Percentiles rank a stretch among this genome's conserved stretches.
phyloP scores from a whole-genome alignment of 2,329 filamentous ascomycete genomes.

The Sporothrix humicola region DNA sequence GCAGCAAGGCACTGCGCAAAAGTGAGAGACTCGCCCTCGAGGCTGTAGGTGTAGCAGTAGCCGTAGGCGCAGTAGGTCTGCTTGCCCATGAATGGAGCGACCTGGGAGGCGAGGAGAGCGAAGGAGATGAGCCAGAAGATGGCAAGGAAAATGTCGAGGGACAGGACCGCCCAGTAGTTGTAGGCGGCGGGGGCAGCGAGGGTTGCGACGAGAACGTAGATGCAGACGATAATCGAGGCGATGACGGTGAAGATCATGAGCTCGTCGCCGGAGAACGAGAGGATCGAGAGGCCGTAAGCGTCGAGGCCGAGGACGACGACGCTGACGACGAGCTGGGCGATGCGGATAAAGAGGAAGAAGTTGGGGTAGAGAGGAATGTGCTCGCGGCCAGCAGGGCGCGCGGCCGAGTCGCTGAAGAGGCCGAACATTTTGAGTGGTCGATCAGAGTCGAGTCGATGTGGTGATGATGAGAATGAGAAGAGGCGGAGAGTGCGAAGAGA shows the following conservation, averaged over 20 bases:
- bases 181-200: conserved; percentile 50
- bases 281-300: conserved; percentile 50
- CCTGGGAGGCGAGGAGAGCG: conserved; percentile 49
- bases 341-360: conserved; percentile 52
- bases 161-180: conserved; percentile 61
- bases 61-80: conserved; percentile 40
- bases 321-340: conserved; percentile 54
- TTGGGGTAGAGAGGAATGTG: conserved; percentile 55
- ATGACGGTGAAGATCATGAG: conserved; percentile 51
- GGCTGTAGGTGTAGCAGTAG: conserved; percentile 40
- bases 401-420: conserved; percentile 38
- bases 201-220: conserved; percentile 56
- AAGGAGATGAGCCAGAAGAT: conserved; percentile 60
- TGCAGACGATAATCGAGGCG: conserved; percentile 51
- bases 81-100: conserved; percentile 41
- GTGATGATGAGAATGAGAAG: too few relatives aligned
- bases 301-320: conserved; percentile 55
- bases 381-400: conserved; percentile 49
- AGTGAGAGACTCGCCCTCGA: conserved; percentile 32
- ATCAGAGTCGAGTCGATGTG: background rate
- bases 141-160: conserved; percentile 57
- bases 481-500: too few relatives aligned
- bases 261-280: conserved; percentile 47
- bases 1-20: conserved; percentile 44
- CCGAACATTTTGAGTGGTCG: background rate